A percentile compares a stretch with the other conserved stretches of the same genome.
Conservation (phyloP, 2,329 filamentous ascomycete species). For the Gnomoniopsis smithogilvyi region DNA sequence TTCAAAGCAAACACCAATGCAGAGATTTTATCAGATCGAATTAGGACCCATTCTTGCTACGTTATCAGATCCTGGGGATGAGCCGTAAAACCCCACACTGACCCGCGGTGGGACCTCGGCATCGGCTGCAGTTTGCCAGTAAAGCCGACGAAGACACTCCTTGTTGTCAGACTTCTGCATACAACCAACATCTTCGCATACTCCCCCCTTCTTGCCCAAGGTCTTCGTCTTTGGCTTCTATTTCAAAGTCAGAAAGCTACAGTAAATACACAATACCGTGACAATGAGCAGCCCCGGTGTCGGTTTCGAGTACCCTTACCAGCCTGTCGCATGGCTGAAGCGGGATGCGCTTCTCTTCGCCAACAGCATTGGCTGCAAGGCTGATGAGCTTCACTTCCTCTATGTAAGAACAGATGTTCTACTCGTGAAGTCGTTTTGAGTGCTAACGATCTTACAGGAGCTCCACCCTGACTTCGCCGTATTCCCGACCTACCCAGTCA, state of each 20-base stretch:
- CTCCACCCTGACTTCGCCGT: slow-evolving; percentile 81
- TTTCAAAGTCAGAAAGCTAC: not conserved
- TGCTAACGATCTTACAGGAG: slow-evolving; percentile 52
- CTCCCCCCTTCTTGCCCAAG: not conserved
- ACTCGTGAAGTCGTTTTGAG: not conserved
- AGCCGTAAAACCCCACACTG: slow-evolving; percentile 8
- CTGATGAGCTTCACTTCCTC: slow-evolving; percentile 89
- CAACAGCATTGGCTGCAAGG: slow-evolving; percentile 77
- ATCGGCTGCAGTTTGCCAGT: not conserved
- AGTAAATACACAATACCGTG: not conserved
- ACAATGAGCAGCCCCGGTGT: slow-evolving; percentile 51
- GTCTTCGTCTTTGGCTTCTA: slow-evolving; percentile 6
- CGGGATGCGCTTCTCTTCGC: slow-evolving; percentile 88
- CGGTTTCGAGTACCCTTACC: slow-evolving; percentile 76
- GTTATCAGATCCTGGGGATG: not conserved
- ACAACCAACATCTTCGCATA: no score
- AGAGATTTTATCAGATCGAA: no score
- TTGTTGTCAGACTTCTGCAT: no score
- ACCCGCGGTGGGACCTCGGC: slow-evolving; percentile 16
- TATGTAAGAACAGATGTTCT: slow-evolving; percentile 57
- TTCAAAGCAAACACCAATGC: no score
- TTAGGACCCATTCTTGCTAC: not conserved
- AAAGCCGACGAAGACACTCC: not conserved
- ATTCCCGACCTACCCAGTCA: slow-evolving; percentile 84
- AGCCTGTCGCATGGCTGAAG: slow-evolving; percentile 80